These are phyloP conservation scores for Apiospora arundinis DNA, from an alignment of 2,329 filamentous ascomycete species.

Conservation along the genomic window DNA sequence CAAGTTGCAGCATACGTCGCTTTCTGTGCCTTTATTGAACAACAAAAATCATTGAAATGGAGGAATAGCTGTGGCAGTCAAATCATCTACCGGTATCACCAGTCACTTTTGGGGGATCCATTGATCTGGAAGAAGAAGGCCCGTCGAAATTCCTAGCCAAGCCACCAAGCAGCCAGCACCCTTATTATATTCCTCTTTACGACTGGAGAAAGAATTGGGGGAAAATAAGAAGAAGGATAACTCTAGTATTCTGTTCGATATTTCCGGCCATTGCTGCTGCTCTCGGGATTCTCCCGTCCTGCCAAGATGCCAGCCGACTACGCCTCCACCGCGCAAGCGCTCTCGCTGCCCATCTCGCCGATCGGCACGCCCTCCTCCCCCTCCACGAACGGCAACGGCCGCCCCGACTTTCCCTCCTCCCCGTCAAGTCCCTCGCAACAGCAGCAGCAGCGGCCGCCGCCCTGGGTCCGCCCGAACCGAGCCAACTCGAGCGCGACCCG, in stretches of 20 bases:
- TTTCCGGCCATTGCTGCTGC: background rate
- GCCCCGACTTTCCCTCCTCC: slow-evolving; percentile 32
- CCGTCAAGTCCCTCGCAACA: slow-evolving; percentile 30
- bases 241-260: background rate
- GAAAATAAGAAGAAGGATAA: background rate
- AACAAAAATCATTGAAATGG: background rate
- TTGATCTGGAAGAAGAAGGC: slow-evolving; percentile 2
- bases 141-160: background rate
- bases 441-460: slow-evolving; percentile 46
- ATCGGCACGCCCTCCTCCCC: slow-evolving; percentile 32
- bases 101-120: background rate
- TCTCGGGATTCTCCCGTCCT: background rate
- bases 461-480: slow-evolving; percentile 42
- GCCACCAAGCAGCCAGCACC: background rate
- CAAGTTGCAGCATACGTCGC: background rate
- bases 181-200: background rate
- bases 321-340: slow-evolving; percentile 55
- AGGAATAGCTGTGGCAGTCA: background rate
- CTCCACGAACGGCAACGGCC: slow-evolving; percentile 29
- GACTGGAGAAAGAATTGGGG: background rate
- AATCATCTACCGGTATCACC: no score
- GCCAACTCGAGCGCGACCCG: slow-evolving; percentile 42
- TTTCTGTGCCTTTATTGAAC: background rate
- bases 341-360: slow-evolving; percentile 50
- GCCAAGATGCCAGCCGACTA: slow-evolving; percentile 57